phyloP scores from a whole-genome alignment of 805 yeast genomes.

The Candida chilensis region DNA sequence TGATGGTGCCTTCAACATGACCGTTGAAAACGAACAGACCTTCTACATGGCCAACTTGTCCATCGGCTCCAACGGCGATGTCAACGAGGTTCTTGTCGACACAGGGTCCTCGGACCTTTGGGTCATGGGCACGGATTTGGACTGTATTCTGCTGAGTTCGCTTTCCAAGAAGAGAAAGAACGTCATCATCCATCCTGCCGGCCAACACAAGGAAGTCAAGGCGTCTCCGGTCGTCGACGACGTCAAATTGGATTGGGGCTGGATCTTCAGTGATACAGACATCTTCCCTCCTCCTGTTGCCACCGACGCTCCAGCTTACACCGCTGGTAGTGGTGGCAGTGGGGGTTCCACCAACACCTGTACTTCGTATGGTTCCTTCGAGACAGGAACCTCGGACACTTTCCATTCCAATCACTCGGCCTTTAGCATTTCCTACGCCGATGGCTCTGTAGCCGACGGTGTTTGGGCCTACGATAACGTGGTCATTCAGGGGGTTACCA shows the following conservation, averaged over 20 bases:
- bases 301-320: neutral
- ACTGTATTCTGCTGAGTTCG: neutral
- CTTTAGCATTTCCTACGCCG: slow-evolving; percentile 39
- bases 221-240: neutral
- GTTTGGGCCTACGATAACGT: slow-evolving; percentile 59
- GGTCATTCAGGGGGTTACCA: slow-evolving; percentile 34
- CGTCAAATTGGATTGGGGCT: neutral
- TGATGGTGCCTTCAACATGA: slow-evolving; percentile 18
- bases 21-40: slow-evolving; percentile 23
- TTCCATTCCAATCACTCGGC: slow-evolving; percentile 28
- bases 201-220: neutral
- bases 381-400: slow-evolving; percentile 24
- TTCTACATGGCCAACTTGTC: slow-evolving; percentile 35
- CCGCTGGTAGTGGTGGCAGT: neutral
- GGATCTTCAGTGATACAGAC: neutral
- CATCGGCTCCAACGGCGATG: slow-evolving; percentile 52
- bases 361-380: slow-evolving; percentile 38
- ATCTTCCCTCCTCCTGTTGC: neutral
- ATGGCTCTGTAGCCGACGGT: slow-evolving; percentile 37
- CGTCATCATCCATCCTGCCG: neutral
- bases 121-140: slow-evolving; percentile 42
- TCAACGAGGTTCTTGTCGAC: slow-evolving; percentile 52
- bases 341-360: slow-evolving; percentile 22
- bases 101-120: slow-evolving; percentile 74
- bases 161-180: neutral